Percentiles rank a stretch among this genome's conserved stretches.
These are phyloP conservation scores for Sistotremastrum niveocremeum DNA, from an alignment of 768 basidiomycete genomes.

Conservation along the genomic window DNA sequence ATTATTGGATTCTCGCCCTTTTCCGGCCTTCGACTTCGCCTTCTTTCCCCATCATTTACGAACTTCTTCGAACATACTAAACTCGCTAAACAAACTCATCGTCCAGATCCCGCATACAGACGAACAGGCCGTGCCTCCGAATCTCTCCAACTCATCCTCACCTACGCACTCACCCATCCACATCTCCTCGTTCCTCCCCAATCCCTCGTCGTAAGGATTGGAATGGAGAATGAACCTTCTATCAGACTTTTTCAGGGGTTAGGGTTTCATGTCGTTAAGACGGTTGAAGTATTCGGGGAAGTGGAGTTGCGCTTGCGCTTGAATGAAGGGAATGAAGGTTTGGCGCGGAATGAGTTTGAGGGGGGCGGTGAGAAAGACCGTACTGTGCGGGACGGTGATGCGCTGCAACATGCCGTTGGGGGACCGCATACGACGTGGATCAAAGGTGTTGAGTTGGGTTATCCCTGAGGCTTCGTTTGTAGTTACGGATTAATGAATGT, in stretches of 20 bases:
- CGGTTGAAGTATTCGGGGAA: conserved; percentile 65
- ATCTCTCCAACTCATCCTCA: conserved; percentile 51
- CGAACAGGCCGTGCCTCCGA: conserved; percentile 53
- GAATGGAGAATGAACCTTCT: conserved; percentile 52
- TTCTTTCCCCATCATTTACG: neutral
- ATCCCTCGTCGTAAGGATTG: conserved; percentile 57
- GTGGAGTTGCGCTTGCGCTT: conserved; percentile 53
- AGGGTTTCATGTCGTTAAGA: conserved; percentile 58
- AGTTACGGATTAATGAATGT: too few relatives aligned
- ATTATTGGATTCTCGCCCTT: neutral
- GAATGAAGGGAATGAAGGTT: too few relatives aligned
- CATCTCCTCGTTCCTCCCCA: conserved; percentile 30
- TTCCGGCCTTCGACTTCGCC: neutral
- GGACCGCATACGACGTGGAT: too few relatives aligned
- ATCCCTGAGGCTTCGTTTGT: too few relatives aligned
- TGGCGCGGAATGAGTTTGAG: neutral
- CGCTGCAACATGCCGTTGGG: too few relatives aligned
- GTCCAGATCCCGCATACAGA: conserved; percentile 48
- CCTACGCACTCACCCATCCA: conserved; percentile 40
- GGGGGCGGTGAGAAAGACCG: neutral
- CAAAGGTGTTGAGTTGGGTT: too few relatives aligned
- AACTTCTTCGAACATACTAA: neutral
- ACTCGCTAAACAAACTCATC: neutral
- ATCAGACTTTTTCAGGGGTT: conserved; percentile 62
- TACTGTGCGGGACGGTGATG: too few relatives aligned